Evolutionary conservation across 2,329 filamentous ascomycete species (phyloP), one percentile per base, ranked within the genome.

Genomic region (Sporothrix protearum): DNA sequence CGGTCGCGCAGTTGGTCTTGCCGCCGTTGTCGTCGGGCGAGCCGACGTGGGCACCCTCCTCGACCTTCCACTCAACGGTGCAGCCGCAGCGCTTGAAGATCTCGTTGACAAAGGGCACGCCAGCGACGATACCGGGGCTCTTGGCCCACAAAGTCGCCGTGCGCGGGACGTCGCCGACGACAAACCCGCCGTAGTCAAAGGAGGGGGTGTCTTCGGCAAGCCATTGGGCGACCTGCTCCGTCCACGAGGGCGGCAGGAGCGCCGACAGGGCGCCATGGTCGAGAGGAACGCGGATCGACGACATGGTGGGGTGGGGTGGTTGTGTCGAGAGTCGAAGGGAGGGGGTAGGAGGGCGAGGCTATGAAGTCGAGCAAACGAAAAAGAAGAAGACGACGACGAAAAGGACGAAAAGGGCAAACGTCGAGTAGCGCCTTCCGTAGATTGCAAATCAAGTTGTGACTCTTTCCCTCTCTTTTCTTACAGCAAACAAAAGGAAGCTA

Each of bases 161-260:
- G 72, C 88, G 87, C 9, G 83, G 81, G 36, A 82, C 83, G 51
- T 92, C 88, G 74, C 96, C 96, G 30, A 99, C 96, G 7, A 99
- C 96, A 81, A 97, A 99, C 73, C 96, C 96, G 77, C 93, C 96
- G 80, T 97, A 97, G 85, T 99, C 96, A 82, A 97, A 95, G 69
- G 93, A 96, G 4, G 96, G 96, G 2, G 94, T 96, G 83, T 99
- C 96, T 82, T 99, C 96, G 78, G 94, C 92, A 16, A 97, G 91
- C 96, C 96, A 99, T 77, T 87, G 83, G 30, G 90, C 87, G 74
- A 97, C 88, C 75, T 90, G 87, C 67, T 89, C 86, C 80, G 95
- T 97, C 89, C 93, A 97, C 74, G 90, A 92, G 28, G 90, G 87
- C 0, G 95, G 94, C 57, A 98, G 89, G 75, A 98, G 88, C 80